These are phyloP conservation scores for Fusarium longipes DNA, from an alignment of 2,329 filamentous ascomycete species.

Conservation along the genomic window DNA sequence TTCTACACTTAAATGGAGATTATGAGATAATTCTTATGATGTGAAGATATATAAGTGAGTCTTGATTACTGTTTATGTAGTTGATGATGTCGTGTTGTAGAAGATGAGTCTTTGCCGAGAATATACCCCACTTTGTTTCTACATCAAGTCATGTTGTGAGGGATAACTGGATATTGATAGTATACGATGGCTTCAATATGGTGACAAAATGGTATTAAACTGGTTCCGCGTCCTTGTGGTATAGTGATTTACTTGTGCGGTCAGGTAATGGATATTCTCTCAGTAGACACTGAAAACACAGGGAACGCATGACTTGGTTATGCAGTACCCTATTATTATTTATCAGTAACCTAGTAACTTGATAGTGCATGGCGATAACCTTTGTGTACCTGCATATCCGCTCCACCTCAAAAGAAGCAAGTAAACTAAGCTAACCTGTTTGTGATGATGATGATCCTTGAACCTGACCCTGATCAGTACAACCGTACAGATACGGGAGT, in stretches of 20 bases:
- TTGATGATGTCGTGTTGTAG: neutral
- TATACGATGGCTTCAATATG: too few relatives aligned
- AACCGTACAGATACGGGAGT: too few relatives aligned
- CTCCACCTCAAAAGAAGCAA: constrained; percentile 8
- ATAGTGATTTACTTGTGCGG: too few relatives aligned
- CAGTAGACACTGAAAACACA: neutral
- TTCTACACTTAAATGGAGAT: neutral
- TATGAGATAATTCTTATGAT: too few relatives aligned
- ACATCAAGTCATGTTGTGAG: neutral
- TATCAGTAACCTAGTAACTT: neutral
- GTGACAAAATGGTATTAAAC: too few relatives aligned
- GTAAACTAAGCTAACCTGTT: neutral
- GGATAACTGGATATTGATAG: neutral
- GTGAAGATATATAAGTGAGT: neutral
- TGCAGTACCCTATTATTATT: neutral
- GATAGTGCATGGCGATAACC: constrained; percentile 9
- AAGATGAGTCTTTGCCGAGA: constrained; percentile 22
- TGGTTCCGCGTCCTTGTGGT: too few relatives aligned
- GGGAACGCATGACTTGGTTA: neutral
- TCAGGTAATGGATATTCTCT: too few relatives aligned
- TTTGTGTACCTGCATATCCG: constrained; percentile 35
- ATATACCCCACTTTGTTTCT: constrained; percentile 4
- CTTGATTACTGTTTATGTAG: too few relatives aligned
- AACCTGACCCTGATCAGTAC: too few relatives aligned
- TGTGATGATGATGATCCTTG: neutral